Evolutionary conservation across 208 protist species (phyloP).

Genomic region (Tritrichomonas foetus): DNA sequence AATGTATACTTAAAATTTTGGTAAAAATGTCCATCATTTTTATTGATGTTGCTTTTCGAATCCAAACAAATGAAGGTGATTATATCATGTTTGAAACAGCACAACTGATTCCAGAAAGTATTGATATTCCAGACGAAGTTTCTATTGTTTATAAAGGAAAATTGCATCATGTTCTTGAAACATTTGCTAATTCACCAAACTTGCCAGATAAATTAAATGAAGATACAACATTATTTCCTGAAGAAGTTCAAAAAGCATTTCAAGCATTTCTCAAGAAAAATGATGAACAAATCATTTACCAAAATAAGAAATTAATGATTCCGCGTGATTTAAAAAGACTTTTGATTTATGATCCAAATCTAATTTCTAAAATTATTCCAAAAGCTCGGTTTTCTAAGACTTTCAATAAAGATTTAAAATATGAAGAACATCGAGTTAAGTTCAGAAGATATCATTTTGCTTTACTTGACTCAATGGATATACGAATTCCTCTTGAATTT

Average conservation of each 20-base stretch:
- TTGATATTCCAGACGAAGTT: neutral
- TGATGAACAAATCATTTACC: neutral
- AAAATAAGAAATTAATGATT: neutral
- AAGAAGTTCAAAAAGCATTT: constrained; percentile 12
- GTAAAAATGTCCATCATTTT: neutral
- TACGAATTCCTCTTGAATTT: neutral
- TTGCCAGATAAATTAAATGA: neutral
- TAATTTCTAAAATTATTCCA: neutral
- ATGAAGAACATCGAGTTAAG: neutral
- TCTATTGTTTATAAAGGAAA: neutral
- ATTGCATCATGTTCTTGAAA: neutral
- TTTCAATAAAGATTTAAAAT: neutral
- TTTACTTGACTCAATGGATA: neutral
- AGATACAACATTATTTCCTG: neutral
- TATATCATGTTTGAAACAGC: neutral
- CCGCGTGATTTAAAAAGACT: neutral
- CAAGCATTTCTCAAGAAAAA: neutral
- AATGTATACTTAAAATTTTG: neutral
- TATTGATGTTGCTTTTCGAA: neutral
- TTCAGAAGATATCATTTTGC: neutral
- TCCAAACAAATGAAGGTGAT: neutral
- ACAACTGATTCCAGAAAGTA: neutral
- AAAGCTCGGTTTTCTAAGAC: neutral
- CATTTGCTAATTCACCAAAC: neutral
- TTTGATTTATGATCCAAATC: neutral